Evolutionary conservation across 2,329 filamentous ascomycete species (phyloP).

Genomic region (Talaromyces amestolkiae): DNA sequence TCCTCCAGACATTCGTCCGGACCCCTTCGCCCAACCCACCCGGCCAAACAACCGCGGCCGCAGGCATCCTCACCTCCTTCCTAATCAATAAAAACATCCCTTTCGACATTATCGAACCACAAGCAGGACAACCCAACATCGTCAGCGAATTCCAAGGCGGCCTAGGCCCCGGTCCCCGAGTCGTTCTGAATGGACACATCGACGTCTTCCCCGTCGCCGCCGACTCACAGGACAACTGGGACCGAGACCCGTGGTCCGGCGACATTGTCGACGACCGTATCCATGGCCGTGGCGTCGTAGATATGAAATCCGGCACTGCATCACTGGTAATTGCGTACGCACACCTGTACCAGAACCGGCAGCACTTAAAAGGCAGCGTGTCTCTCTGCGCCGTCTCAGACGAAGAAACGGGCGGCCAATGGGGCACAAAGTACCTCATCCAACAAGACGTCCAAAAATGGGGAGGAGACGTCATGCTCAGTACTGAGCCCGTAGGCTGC

Average conservation of each 20-base stretch:
- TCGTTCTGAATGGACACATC: constrained; percentile 46
- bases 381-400: constrained; percentile 39
- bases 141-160: constrained; percentile 5
- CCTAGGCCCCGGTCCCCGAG: constrained; percentile 23
- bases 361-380: constrained; percentile 24
- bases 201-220: constrained; percentile 43
- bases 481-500: constrained; percentile 40
- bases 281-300: constrained; percentile 41
- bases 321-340: constrained; percentile 41
- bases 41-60: neutral
- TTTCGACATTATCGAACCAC: neutral
- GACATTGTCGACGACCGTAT: constrained; percentile 33
- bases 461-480: constrained; percentile 41
- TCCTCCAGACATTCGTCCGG: constrained; percentile 2
- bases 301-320: constrained; percentile 47
- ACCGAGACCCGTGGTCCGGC: constrained; percentile 38
- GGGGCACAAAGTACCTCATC: constrained; percentile 38
- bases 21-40: constrained; percentile 2
- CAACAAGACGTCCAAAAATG: constrained; percentile 32
- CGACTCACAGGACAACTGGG: constrained; percentile 30
- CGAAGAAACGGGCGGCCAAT: constrained; percentile 41
- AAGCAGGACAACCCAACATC: neutral
- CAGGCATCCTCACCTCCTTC: neutral
- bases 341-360: constrained; percentile 28
- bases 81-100: neutral